A percentile compares a stretch with the other conserved stretches of the same genome.
Conservation (phyloP, 2,329 filamentous ascomycete species). For the Gaeumannomyces tritici region DNA sequence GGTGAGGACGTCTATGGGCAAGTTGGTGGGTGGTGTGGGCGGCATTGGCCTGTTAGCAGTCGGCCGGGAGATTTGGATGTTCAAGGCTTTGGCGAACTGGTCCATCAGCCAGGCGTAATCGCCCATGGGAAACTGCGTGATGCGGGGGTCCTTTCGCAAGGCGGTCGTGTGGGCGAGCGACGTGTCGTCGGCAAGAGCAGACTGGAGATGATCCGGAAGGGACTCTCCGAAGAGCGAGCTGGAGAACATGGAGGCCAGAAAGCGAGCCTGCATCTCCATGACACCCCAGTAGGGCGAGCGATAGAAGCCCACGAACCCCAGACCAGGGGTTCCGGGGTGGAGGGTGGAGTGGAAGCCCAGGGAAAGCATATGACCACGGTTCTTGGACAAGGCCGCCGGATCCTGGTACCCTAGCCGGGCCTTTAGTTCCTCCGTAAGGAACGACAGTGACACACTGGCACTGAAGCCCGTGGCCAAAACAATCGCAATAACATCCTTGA, state of each 20-base stretch:
- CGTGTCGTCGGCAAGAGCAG: slow-evolving; percentile 32
- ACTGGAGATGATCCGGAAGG: slow-evolving; percentile 15
- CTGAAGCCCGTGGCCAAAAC: slow-evolving; percentile 71
- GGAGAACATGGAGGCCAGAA: slow-evolving; percentile 53
- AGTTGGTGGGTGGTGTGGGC: slow-evolving; percentile 22
- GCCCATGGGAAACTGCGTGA: slow-evolving; percentile 69
- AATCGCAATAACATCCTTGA: slow-evolving; percentile 54
- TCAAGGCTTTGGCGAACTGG: slow-evolving; percentile 52
- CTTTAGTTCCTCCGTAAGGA: slow-evolving; percentile 48
- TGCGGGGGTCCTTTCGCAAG: slow-evolving; percentile 41
- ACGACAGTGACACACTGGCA: slow-evolving; percentile 52
- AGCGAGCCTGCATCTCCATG: slow-evolving; percentile 76
- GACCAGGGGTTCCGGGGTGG: slow-evolving; percentile 47
- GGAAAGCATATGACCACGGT: slow-evolving; percentile 50
- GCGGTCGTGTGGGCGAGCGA: slow-evolving; percentile 35
- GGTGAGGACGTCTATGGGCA: slow-evolving; percentile 43
- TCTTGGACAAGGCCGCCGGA: slow-evolving; percentile 12
- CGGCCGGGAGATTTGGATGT: slow-evolving; percentile 31
- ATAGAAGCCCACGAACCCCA: slow-evolving; percentile 79
- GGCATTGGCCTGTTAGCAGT: background rate
- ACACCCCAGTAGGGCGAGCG: slow-evolving; percentile 78
- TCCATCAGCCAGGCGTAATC: slow-evolving; percentile 73
- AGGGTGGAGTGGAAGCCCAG: slow-evolving; percentile 60
- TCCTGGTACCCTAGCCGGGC: slow-evolving; percentile 47
- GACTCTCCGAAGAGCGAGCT: slow-evolving; percentile 12